Evolutionary conservation across 306 rosid genomes (phyloP).

Genomic region (Malus asiatica): DNA sequence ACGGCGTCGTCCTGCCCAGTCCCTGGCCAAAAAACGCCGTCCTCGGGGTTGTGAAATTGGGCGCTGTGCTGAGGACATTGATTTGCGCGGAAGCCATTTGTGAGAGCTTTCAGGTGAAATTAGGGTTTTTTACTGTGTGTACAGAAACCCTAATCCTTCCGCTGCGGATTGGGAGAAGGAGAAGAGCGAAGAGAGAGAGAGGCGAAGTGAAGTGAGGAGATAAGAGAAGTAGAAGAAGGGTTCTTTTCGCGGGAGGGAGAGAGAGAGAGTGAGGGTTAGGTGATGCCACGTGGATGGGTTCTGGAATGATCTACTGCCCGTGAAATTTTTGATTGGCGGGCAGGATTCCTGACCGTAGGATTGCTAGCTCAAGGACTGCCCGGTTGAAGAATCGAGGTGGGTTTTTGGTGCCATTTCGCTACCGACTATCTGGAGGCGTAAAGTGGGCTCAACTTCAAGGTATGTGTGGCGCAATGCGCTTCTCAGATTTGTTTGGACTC

Average conservation of each 20-base stretch:
- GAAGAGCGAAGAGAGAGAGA: neutral
- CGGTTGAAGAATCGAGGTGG: neutral
- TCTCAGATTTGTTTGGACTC: too few species aligned
- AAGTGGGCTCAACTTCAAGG: neutral
- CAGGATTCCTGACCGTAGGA: neutral
- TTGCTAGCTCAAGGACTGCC: neutral
- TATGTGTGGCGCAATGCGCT: neutral
- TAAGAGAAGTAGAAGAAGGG: neutral
- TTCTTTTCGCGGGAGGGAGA: neutral
- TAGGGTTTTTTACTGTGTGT: neutral
- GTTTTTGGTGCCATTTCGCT: too few species aligned
- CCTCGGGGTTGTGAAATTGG: conserved; percentile 1
- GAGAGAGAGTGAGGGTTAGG: neutral
- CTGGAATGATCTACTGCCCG: neutral
- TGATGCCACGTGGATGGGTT: neutral
- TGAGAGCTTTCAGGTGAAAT: neutral
- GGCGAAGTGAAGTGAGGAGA: neutral
- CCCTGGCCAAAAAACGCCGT: neutral
- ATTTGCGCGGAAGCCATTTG: conserved; percentile 5
- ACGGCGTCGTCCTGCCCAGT: neutral
- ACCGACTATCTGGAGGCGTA: neutral
- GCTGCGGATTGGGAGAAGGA: neutral
- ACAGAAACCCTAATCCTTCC: conserved; percentile 1
- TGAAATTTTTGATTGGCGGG: neutral
- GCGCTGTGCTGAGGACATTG: neutral